A percentile compares a stretch with the other conserved stretches of the same genome.
phyloP scores from a whole-genome alignment of 176 grass and related monocot species.

The Calamus simplicifolius region DNA sequence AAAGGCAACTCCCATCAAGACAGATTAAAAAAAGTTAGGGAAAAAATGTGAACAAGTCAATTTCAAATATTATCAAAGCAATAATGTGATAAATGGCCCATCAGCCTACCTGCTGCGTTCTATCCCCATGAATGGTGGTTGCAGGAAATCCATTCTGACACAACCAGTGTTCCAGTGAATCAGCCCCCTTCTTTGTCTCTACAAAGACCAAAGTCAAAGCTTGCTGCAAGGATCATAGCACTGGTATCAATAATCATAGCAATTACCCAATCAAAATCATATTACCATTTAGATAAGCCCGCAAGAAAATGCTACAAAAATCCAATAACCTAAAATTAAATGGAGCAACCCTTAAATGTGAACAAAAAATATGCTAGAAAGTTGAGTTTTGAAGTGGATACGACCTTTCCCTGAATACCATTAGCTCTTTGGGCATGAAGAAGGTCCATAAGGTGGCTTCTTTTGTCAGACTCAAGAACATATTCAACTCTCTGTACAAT shows the following conservation, averaged over 20 bases:
- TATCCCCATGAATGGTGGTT: conserved; percentile 92
- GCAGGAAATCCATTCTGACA: conserved; percentile 85
- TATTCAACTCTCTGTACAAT: conserved; percentile 89
- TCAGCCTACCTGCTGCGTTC: conserved; percentile 58
- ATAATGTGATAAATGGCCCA: background rate
- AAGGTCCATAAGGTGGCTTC: conserved; percentile 95
- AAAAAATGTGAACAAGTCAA: too few relatives aligned
- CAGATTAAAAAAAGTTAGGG: too few relatives aligned
- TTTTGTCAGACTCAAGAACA: conserved; percentile 85
- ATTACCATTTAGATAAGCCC: background rate
- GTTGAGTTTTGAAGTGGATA: background rate
- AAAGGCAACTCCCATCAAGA: too few relatives aligned
- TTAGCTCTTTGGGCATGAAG: conserved; percentile 78
- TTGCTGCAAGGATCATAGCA: conserved; percentile 42
- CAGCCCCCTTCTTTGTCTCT: conserved; percentile 93
- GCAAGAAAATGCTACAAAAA: background rate
- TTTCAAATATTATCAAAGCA: too few relatives aligned
- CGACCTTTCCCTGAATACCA: conserved; percentile 78
- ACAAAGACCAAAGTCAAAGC: conserved; percentile 86
- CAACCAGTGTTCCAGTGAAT: conserved; percentile 89
- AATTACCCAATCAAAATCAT: background rate
- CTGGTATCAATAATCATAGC: background rate
- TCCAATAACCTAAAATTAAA: too few relatives aligned
- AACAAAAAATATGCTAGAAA: too few relatives aligned
- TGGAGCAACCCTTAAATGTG: too few relatives aligned